These are phyloP conservation scores for Pythium volutum DNA, from an alignment of 352 stramenopile species.

Conservation along the genomic window DNA sequence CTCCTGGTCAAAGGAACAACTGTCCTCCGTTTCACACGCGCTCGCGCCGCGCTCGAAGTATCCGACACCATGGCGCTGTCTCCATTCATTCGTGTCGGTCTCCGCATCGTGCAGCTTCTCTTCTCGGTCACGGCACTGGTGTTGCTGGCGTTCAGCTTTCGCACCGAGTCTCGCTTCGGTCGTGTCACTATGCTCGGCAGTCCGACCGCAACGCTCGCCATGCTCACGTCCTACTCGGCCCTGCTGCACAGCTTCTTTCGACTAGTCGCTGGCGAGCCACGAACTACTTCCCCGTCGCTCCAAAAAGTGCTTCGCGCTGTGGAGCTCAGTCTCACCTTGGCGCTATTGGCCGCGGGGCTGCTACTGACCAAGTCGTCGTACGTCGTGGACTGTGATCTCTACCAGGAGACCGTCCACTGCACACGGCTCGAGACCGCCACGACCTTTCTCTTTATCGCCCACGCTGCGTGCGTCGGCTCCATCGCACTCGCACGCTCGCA, in stretches of 20 bases:
- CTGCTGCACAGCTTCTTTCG: conserved; percentile 41
- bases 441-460: conserved; percentile 45
- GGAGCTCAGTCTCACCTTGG: conserved; percentile 20
- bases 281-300: too few species aligned
- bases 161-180: neutral
- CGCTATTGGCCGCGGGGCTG: conserved; percentile 46
- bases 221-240: conserved; percentile 50
- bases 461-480: conserved; percentile 24
- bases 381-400: conserved; percentile 35
- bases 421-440: conserved; percentile 37
- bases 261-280: too few species aligned
- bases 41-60: too few species aligned
- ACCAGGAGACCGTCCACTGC: conserved; percentile 28
- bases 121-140: too few species aligned
- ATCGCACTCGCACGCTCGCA: neutral
- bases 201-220: conserved; percentile 33
- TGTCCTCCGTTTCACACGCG: too few species aligned
- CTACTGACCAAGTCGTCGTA: conserved; percentile 38
- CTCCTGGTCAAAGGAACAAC: too few species aligned
- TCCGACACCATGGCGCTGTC: too few species aligned
- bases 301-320: too few species aligned
- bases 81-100: too few species aligned
- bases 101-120: too few species aligned
- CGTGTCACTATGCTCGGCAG: conserved; percentile 22
- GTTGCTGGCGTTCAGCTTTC: conserved; percentile 15